phyloP scores from a whole-genome alignment of 73 alveolate genomes.

The Paramecium sonneborni region DNA sequence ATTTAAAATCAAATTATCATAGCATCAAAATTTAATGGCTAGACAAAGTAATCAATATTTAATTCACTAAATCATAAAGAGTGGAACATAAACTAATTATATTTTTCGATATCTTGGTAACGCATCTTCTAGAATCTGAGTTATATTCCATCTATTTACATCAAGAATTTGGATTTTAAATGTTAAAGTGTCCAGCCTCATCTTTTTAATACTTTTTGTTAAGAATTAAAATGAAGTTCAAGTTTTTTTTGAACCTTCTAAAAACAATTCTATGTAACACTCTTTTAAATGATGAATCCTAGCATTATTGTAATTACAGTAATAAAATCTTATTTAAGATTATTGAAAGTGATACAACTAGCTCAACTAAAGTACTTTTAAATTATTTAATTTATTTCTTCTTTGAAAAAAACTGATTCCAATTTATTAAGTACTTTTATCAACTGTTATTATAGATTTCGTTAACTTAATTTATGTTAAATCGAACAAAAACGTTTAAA shows the following conservation, averaged over 20 bases:
- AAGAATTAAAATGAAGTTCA: conserved; percentile 59
- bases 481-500: too few relatives aligned
- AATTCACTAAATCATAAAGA: conserved; percentile 64
- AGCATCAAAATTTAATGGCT: conserved; percentile 64
- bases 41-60: conserved; percentile 60
- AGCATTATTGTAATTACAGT: conserved; percentile 64
- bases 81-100: conserved; percentile 76
- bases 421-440: not conserved
- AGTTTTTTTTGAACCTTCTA: not conserved
- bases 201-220: conserved; percentile 78
- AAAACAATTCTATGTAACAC: not conserved
- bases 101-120: conserved; percentile 76
- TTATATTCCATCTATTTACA: conserved; percentile 53
- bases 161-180: conserved; percentile 46
- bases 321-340: conserved; percentile 67
- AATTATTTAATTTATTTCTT: too few relatives aligned
- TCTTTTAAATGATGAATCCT: not conserved
- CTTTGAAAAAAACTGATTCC: too few relatives aligned
- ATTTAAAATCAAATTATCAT: conserved; percentile 74
- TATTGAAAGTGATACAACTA: conserved; percentile 64
- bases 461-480: too few relatives aligned
- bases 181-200: conserved; percentile 62
- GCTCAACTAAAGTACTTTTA: conserved; percentile 68
- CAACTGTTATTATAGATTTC: too few relatives aligned
- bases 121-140: conserved; percentile 34